phyloP scores from a whole-genome alignment of 805 yeast genomes.

The Scheffersomyces lignosus region DNA sequence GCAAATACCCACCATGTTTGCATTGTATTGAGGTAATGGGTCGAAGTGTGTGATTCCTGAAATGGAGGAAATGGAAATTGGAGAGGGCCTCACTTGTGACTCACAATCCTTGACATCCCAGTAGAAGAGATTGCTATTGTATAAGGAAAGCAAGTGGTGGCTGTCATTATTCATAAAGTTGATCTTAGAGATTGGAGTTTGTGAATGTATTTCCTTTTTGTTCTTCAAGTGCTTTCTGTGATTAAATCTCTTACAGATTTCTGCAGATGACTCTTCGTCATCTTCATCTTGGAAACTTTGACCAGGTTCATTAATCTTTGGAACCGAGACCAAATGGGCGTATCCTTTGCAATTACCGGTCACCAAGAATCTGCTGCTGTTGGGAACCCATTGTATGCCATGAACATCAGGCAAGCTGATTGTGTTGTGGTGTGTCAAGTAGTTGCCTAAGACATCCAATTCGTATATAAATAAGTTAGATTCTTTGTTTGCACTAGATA shows the following conservation, averaged over 20 bases:
- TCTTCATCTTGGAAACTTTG: no score
- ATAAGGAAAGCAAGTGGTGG: constrained; percentile 58
- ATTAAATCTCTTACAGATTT: constrained; percentile 74
- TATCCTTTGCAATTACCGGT: constrained; percentile 79
- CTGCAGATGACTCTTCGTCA: constrained; percentile 54
- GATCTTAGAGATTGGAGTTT: constrained; percentile 23
- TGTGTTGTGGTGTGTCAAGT: constrained; percentile 58
- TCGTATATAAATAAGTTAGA: constrained; percentile 55
- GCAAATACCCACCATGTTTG: constrained; percentile 60
- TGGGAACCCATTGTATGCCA: constrained; percentile 53
- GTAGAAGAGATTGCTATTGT: constrained; percentile 67
- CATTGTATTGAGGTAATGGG: constrained; percentile 39
- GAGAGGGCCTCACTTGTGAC: constrained; percentile 40
- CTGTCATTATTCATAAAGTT: constrained; percentile 30
- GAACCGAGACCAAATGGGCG: constrained; percentile 70
- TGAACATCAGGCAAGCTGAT: constrained; percentile 57
- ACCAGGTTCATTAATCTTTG: constrained; percentile 37
- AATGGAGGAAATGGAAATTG: constrained; percentile 53
- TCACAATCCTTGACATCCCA: constrained; percentile 71
- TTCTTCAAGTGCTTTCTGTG: constrained; percentile 63
- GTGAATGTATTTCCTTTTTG: constrained; percentile 21
- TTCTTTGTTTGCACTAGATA: constrained; percentile 47
- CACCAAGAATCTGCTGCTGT: constrained; percentile 42
- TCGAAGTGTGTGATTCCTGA: constrained; percentile 55
- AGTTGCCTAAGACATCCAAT: constrained; percentile 37